These are phyloP conservation scores for Geosmithia morbida DNA, from an alignment of 2,329 filamentous ascomycete species.

Conservation along the genomic window DNA sequence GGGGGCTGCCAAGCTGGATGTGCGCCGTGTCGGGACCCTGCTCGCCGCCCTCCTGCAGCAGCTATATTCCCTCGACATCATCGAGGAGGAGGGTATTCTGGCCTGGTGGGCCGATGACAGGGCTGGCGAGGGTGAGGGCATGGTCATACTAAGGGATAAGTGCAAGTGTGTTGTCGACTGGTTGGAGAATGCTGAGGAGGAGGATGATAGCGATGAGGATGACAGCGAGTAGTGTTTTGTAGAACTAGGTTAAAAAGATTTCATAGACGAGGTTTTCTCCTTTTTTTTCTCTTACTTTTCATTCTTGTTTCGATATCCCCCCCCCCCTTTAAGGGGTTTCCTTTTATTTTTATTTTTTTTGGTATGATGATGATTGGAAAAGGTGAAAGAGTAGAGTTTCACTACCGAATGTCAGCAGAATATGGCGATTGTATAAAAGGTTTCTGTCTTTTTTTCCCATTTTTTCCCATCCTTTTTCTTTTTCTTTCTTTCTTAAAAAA, in stretches of 20 bases:
- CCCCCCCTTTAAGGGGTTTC: no score
- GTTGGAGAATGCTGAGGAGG: slow-evolving; percentile 61
- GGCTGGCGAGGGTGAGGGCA: slow-evolving; percentile 50
- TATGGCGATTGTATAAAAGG: no score
- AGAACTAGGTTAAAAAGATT: background rate
- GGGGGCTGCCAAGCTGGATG: slow-evolving; percentile 19
- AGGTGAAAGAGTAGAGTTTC: no score
- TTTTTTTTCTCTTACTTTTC: no score
- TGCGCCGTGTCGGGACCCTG: slow-evolving; percentile 39
- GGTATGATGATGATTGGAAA: no score
- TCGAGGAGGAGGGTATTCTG: slow-evolving; percentile 80
- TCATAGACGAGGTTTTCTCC: no score
- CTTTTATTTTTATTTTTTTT: no score
- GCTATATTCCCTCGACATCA: slow-evolving; percentile 68
- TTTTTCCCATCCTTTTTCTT: no score
- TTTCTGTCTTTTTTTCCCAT: no score
- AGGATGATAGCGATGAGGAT: slow-evolving; percentile 48
- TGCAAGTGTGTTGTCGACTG: slow-evolving; percentile 72
- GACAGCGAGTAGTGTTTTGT: slow-evolving; percentile 5
- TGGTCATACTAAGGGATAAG: slow-evolving; percentile 58
- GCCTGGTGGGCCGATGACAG: slow-evolving; percentile 74
- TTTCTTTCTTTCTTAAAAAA: no score
- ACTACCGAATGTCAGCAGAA: no score
- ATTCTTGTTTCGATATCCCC: no score
- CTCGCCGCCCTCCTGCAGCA: slow-evolving; percentile 71